These are phyloP conservation scores for Geranomyces variabilis DNA, from an alignment of 192 early-diverging fungal genomes.

Conservation along the genomic window DNA sequence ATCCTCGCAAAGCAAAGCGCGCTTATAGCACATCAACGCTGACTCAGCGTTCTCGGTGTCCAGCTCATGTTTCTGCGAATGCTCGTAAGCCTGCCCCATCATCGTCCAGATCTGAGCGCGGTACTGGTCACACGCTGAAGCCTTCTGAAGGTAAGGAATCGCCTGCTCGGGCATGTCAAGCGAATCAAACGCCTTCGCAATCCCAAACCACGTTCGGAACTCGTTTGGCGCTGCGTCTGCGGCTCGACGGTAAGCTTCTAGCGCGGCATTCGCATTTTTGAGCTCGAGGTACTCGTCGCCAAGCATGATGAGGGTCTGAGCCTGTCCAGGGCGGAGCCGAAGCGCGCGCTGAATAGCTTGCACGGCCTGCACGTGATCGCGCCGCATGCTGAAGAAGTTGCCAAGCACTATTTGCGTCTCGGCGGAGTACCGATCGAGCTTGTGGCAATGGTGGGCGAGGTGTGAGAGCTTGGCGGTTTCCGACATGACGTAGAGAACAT, in stretches of 20 bases:
- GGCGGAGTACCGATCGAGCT: constrained; percentile 77
- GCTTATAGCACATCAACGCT: constrained; percentile 76
- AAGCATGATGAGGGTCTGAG: constrained; percentile 87
- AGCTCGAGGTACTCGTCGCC: constrained; percentile 95
- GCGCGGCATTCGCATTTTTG: constrained; percentile 85
- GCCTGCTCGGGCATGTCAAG: constrained; percentile 82
- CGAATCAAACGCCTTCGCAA: constrained; percentile 89
- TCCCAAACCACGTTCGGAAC: constrained; percentile 89
- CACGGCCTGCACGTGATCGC: constrained; percentile 83
- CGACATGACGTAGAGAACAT: constrained; percentile 82
- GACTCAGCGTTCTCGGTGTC: constrained; percentile 21
- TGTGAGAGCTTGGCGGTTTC: constrained; percentile 70
- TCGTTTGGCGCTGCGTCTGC: constrained; percentile 78
- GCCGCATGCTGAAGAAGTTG: constrained; percentile 86
- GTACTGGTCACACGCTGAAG: constrained; percentile 71
- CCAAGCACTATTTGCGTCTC: constrained; percentile 79
- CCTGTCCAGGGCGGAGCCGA: constrained; percentile 74
- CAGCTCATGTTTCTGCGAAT: constrained; percentile 30
- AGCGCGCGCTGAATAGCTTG: constrained; percentile 84
- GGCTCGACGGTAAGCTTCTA: constrained; percentile 86
- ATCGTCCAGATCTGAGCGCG: constrained; percentile 89
- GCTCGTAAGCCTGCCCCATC: constrained; percentile 76
- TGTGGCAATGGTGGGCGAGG: constrained; percentile 73
- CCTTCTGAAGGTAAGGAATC: constrained; percentile 79
- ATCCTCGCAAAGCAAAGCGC: constrained; percentile 70